These are phyloP conservation scores for Wickerhamiella cacticola DNA, from an alignment of 805 yeast species.

Conservation along the genomic window DNA sequence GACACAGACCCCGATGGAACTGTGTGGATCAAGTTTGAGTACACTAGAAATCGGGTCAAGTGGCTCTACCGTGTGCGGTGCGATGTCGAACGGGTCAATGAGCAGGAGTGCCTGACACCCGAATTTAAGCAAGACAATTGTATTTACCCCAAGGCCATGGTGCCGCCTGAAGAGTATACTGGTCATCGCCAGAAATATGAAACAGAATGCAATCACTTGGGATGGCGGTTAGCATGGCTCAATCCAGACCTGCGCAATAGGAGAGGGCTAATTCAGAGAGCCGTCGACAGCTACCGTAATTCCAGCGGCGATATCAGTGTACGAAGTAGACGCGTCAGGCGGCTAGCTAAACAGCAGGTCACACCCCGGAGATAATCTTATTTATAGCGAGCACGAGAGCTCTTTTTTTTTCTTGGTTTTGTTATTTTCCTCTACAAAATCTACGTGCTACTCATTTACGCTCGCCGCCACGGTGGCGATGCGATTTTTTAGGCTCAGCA, in stretches of 20 bases:
- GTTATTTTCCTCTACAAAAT: no score
- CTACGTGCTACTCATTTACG: no score
- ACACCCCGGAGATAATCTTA: conserved; percentile 5
- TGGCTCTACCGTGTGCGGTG: conserved; percentile 27
- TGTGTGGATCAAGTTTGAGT: conserved; percentile 28
- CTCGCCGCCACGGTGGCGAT: no score
- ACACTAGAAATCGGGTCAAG: conserved; percentile 26
- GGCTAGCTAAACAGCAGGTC: conserved; percentile 18
- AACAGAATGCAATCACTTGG: conserved; percentile 37
- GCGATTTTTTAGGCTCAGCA: background rate
- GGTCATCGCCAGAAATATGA: conserved; percentile 40
- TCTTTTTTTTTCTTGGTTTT: background rate
- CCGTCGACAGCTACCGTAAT: conserved; percentile 43
- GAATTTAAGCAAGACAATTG: conserved; percentile 34
- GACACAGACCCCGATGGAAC: conserved; percentile 15
- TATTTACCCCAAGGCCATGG: conserved; percentile 39
- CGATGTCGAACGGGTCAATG: conserved; percentile 27
- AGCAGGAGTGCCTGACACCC: conserved; percentile 21
- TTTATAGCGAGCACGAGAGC: background rate
- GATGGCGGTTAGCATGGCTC: conserved; percentile 37
- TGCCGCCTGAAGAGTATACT: conserved; percentile 32
- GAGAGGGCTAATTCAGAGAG: conserved; percentile 40
- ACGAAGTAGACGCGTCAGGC: conserved; percentile 36
- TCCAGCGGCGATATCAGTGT: conserved; percentile 33
- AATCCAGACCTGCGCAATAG: conserved; percentile 35